These are phyloP conservation scores for Alternaria atra DNA, from an alignment of 2,329 filamentous ascomycete species.

Conservation along the genomic window DNA sequence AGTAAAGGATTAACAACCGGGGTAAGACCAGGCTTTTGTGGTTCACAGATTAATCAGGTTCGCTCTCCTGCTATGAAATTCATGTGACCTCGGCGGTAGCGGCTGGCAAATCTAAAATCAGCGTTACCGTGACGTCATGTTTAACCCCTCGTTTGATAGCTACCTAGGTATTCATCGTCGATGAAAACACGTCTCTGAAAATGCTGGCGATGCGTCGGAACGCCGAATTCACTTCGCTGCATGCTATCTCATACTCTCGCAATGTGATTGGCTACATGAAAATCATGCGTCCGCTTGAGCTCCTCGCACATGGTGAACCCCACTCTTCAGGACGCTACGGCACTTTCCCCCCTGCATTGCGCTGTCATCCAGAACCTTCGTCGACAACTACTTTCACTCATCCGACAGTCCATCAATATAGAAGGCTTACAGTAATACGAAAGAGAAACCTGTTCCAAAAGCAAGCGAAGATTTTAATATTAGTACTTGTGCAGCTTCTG, in stretches of 20 bases:
- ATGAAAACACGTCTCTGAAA: not conserved
- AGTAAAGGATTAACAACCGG: slow-evolving; percentile 9
- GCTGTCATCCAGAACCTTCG: not conserved
- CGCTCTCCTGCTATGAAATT: not conserved
- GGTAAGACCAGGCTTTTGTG: slow-evolving; percentile 24
- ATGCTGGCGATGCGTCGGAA: not conserved
- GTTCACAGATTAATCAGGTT: not conserved
- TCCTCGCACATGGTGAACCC: not conserved
- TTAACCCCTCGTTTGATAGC: not conserved
- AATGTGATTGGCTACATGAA: not conserved
- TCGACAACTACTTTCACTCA: not conserved
- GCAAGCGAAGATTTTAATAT: not conserved
- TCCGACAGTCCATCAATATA: not conserved
- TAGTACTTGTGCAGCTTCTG: not conserved
- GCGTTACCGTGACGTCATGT: slow-evolving; percentile 7
- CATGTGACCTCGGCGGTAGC: slow-evolving; percentile 5
- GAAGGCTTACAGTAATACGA: not conserved
- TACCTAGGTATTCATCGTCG: not conserved
- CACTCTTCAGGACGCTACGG: not conserved
- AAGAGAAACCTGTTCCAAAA: not conserved
- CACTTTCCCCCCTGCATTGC: not conserved
- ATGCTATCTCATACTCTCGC: not conserved
- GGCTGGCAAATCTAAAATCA: not conserved
- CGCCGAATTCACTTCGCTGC: not conserved
- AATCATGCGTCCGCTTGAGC: no score